phyloP scores from a whole-genome alignment of 1,139 yeast species.

The Protomyces inouyei region DNA sequence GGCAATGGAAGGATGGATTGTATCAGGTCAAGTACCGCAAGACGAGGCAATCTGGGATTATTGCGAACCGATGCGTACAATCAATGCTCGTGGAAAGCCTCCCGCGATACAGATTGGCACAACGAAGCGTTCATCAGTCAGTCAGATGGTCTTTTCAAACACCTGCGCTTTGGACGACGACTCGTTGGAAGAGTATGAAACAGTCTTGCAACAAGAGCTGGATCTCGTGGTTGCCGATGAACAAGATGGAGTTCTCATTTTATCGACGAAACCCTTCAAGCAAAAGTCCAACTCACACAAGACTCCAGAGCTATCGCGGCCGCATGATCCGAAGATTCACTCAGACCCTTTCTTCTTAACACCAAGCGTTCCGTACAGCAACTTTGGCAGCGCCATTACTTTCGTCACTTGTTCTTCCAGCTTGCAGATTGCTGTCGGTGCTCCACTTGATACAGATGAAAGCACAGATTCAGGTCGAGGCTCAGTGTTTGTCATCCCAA shows the following conservation, averaged over 20 bases:
- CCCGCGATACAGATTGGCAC: not conserved
- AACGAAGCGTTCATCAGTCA: not conserved
- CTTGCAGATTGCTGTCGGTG: slow-evolving; percentile 7
- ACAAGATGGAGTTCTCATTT: not conserved
- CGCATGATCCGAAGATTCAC: not conserved
- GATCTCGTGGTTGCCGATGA: not conserved
- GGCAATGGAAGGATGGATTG: slow-evolving; percentile 45
- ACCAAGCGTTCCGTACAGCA: slow-evolving; percentile 6
- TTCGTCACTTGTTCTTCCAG: not conserved
- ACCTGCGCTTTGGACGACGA: not conserved
- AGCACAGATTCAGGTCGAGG: not conserved
- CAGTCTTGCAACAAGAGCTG: not conserved
- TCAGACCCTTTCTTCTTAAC: slow-evolving; percentile 3
- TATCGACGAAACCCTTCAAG: not conserved
- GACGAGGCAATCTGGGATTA: slow-evolving; percentile 1
- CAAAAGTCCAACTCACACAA: not conserved
- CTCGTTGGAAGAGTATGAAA: not conserved
- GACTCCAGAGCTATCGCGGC: not conserved
- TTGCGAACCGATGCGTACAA: slow-evolving; percentile 21
- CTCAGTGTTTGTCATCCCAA: slow-evolving; percentile 7
- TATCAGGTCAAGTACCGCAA: slow-evolving; percentile 32
- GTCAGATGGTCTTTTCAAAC: not conserved
- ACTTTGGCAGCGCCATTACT: slow-evolving; percentile 9
- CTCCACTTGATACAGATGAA: slow-evolving; percentile 7
- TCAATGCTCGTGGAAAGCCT: slow-evolving; percentile 6